Evolutionary conservation across 345 rosid genomes (phyloP).

Genomic region (Eucalyptus melliodora): DNA sequence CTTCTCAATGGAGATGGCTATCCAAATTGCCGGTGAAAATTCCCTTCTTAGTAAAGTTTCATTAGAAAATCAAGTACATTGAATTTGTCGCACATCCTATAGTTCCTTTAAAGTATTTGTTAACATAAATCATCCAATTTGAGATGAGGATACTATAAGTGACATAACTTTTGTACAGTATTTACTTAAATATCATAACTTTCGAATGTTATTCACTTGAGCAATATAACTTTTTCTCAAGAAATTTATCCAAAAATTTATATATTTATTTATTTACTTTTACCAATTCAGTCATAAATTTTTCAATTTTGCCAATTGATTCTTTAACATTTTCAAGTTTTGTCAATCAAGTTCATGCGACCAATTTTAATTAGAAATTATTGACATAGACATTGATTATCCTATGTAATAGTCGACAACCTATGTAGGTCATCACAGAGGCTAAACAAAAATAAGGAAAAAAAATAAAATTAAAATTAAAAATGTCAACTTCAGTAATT

Average conservation of each 20-base stretch:
- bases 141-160: not conserved
- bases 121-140: not conserved
- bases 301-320: rapidly evolving
- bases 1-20: not conserved
- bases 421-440: rapidly evolving
- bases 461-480: no score
- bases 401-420: no score
- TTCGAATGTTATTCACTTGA: no score
- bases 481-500: no score
- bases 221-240: no score
- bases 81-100: no score
- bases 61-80: no score
- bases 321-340: no score
- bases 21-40: not conserved
- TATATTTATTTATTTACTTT: no score
- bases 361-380: no score
- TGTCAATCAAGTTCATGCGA: rapidly evolving
- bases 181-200: not conserved
- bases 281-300: rapidly evolving
- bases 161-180: rapidly evolving
- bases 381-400: rapidly evolving
- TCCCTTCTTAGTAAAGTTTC: not conserved
- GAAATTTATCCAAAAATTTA: no score
- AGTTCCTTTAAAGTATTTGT: not conserved
- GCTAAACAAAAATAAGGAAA: no score